phyloP scores from a whole-genome alignment of 75 land plant genomes.

The Gnetum montanum region DNA sequence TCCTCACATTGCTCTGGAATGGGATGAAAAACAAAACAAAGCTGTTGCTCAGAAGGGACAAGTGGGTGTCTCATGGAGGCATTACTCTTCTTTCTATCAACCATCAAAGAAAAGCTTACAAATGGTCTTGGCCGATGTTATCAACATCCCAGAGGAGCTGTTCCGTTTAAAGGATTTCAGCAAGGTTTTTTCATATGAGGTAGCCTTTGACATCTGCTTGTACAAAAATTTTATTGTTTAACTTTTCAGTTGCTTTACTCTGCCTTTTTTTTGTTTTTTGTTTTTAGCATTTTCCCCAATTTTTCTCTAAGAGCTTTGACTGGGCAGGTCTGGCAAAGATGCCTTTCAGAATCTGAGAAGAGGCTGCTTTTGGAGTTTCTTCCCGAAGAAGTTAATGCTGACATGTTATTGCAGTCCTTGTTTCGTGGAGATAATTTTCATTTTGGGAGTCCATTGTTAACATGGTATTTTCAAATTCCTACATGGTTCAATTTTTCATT shows the following conservation, averaged over 20 bases:
- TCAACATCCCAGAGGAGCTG: slow-evolving; percentile 31
- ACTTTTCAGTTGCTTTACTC: too few relatives aligned
- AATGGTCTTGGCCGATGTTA: slow-evolving; percentile 34
- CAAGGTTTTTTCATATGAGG: slow-evolving; percentile 47
- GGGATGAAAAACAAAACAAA: slow-evolving; percentile 34
- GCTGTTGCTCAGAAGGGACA: slow-evolving; percentile 51
- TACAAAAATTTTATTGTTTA: too few relatives aligned
- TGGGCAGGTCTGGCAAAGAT: slow-evolving; percentile 40
- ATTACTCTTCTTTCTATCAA: slow-evolving; percentile 25
- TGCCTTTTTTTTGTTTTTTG: too few relatives aligned
- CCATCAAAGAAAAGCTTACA: slow-evolving; percentile 2
- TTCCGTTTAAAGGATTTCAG: slow-evolving; percentile 27
- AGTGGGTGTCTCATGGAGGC: slow-evolving; percentile 33
- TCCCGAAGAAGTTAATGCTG: slow-evolving; percentile 26
- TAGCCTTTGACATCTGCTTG: too few relatives aligned
- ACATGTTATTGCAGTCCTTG: slow-evolving; percentile 34
- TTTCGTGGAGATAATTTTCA: slow-evolving; percentile 37
- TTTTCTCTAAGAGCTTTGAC: too few relatives aligned
- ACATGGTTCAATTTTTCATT: too few relatives aligned
- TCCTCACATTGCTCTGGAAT: slow-evolving; percentile 35
- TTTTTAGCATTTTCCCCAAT: too few relatives aligned
- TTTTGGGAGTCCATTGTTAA: slow-evolving; percentile 42
- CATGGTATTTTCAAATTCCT: too few relatives aligned
- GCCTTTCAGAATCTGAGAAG: slow-evolving; percentile 42
- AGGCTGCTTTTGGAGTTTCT: slow-evolving; percentile 41